Conservation (phyloP, 2,329 filamentous ascomycete genomes). For the Cladosporium phlei region DNA sequence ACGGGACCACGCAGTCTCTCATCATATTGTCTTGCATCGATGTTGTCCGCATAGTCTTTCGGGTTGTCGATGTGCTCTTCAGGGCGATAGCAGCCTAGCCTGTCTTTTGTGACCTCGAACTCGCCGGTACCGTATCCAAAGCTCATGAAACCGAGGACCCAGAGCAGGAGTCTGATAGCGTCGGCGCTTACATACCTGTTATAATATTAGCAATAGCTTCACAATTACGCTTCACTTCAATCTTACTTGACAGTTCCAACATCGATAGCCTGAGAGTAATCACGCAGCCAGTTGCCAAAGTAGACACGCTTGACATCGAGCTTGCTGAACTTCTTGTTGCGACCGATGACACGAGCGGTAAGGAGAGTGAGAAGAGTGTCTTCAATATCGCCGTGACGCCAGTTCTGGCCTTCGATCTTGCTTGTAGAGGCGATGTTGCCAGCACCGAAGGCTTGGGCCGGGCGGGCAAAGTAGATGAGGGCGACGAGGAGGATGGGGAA, state of each 20-base stretch:
- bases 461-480: constrained; percentile 27
- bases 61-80: constrained; percentile 54
- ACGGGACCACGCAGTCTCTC: constrained; percentile 75
- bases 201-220: too few species aligned
- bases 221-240: too few species aligned
- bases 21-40: constrained; percentile 80
- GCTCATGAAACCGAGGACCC: constrained; percentile 52
- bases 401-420: constrained; percentile 45
- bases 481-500: constrained; percentile 25
- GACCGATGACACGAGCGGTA: constrained; percentile 31
- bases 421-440: constrained; percentile 44
- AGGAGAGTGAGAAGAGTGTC: constrained; percentile 47
- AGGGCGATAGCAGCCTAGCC: constrained; percentile 47
- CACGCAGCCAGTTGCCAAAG: constrained; percentile 44
- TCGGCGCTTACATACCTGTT: constrained; percentile 52
- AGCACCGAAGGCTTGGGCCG: constrained; percentile 39
- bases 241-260: constrained; percentile 50
- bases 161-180: constrained; percentile 52
- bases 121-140: constrained; percentile 55
- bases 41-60: constrained; percentile 68
- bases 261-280: constrained; percentile 53
- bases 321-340: constrained; percentile 78
- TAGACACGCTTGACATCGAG: constrained; percentile 47
- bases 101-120: constrained; percentile 52
- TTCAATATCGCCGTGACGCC: constrained; percentile 51